Conservation (phyloP, 2,329 filamentous ascomycete species). For the Elsinoe necatrix region DNA sequence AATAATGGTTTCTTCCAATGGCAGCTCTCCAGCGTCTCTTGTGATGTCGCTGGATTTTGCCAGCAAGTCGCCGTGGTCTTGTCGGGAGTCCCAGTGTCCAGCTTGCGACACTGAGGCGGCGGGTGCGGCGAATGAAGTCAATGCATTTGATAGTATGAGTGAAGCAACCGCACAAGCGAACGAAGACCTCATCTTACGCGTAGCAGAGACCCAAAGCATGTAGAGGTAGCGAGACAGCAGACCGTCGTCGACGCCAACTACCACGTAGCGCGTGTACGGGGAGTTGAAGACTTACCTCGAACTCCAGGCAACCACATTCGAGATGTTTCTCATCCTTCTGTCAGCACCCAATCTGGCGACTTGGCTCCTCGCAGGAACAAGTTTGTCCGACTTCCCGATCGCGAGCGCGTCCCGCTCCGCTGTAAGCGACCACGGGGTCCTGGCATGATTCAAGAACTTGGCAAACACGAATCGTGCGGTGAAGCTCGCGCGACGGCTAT, state of each 20-base stretch:
- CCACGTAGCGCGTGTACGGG: not conserved
- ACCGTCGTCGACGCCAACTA: not conserved
- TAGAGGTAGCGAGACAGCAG: not conserved
- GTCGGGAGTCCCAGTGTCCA: not conserved
- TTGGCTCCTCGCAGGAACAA: not conserved
- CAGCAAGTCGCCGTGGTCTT: not conserved
- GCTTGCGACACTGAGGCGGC: not conserved
- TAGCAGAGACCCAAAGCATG: not conserved
- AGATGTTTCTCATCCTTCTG: not conserved
- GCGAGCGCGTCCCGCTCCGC: not conserved
- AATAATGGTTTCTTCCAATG: not conserved
- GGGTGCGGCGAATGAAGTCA: slow-evolving; percentile 8
- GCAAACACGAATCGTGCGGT: not conserved
- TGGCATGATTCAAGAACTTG: not conserved
- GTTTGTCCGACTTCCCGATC: not conserved
- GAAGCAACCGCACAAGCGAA: not conserved
- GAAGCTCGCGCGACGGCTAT: not conserved
- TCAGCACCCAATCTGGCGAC: slow-evolving; percentile 5
- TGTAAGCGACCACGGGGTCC: not conserved
- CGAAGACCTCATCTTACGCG: not conserved
- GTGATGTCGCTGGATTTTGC: not conserved
- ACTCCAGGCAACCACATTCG: slow-evolving; percentile 8
- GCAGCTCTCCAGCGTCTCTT: not conserved
- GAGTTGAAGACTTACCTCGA: not conserved
- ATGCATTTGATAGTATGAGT: not conserved